Evolutionary conservation across 1,284 basidiomycete genomes (phyloP), one percentile per base, ranked within the genome.

Genomic region (Cryptococcus hybrid): DNA sequence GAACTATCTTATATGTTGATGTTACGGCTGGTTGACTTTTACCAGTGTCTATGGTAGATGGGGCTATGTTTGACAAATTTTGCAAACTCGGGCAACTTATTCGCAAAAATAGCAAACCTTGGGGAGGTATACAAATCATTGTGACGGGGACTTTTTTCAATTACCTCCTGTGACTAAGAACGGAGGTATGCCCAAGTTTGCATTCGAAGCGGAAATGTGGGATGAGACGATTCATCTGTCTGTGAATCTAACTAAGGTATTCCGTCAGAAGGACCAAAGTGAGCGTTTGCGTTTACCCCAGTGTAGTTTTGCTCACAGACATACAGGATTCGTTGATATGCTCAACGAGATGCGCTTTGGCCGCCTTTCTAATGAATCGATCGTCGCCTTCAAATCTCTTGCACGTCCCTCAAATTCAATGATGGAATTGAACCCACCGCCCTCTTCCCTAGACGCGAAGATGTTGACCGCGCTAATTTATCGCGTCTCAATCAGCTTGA

Each of bases 121-220:
- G 97, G 63, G 95, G 96, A n/a, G 95, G 94, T 1, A 94, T 99
- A 38, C 92, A 95, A 82, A 79, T 99, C 59, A 85, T 94, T 60
- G 84, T 96, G 9, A 95, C 92, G 0, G 95, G 13, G 95, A 99
- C 73, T 99, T 98, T 78, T 97, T 92, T 79, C 94, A 99, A 76
- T 81, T 99, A 5, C 96, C 96, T 1, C 95, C 96, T 0, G 92
- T 99, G 5, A 82, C 83, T n/a, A 83, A 83, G 62, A 76, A 75
- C 3, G 72, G 77, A 2, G 80, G 82, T 1, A 52, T 61, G 47
- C 73, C 80, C 8, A 81, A 73, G 60, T 97, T 96, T 73, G 88
- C 89, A 3, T 99, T 99, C 70, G 92, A 99, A 69, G 91, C 92
- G 5, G 79, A 84, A 38, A 82, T 83, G 24, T 99, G 96, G 96